Base-by-base conservation (phyloP, 2,329 filamentous ascomycete species). In the Apiospora aurea region DNA sequence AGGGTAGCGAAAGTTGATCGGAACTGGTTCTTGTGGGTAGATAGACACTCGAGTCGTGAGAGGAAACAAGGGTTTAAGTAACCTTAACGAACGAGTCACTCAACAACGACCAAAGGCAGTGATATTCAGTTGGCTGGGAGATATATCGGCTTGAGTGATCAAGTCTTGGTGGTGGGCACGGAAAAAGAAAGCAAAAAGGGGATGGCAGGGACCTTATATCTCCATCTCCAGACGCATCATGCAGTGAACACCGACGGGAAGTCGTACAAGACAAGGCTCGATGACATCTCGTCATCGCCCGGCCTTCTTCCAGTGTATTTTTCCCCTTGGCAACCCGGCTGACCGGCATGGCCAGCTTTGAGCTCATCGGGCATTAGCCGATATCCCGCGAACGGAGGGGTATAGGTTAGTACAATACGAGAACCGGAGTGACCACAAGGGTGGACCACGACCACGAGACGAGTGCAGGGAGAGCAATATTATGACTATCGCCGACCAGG, bases 51-150 rank as follows among this genome's bases (percentile, higher is more conserved):
- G n/a, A 47, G 16, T 69, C 26, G 70, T 41, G 47, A 68, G 69
- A 70, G 73, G n/a, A 51, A 75, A 57, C 67, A 67, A 74, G 57
- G 67, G 67, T 51, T 70, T 75, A 77, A 78, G 79, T 75, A 78
- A 79, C 76, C 76, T 79, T 78, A 80, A 74, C 78, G 78, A 80
- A 78, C 70, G 78, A 78, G 77, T 76, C 75, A 79, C 78, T 78
- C 71, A 61, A 51, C 43, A 64, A 64, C 57, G 34, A 41, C 57
- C n/a, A 70, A 66, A 66, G 69, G 72, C 21, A 49, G 71, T 47
- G 49, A 61, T 61, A 66, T 71, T 70, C 26, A 38, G 69, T 61
- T 44, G 64, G 61, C 61, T 68, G 51, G 47, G 34, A 67, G 66
- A 69, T 69, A 46, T 53, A 34, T 66, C 43, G 29, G 47, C 57